A percentile compares a stretch with the other conserved stretches of the same genome.
Conservation (phyloP, 2,329 filamentous ascomycete species). For the Epichloe amarillans region DNA sequence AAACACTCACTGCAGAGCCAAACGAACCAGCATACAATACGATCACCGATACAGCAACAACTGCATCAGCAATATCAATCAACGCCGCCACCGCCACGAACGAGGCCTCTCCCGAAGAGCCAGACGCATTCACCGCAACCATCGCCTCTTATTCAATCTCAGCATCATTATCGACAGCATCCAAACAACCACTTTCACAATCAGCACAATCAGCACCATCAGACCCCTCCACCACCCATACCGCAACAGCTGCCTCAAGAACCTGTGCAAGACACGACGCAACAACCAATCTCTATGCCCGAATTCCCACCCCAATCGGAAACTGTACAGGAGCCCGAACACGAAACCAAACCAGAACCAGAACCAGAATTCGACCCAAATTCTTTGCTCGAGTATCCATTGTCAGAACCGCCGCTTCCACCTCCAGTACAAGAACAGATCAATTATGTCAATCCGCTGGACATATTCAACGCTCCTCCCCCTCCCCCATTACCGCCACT, state of each 20-base stretch:
- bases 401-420: background rate
- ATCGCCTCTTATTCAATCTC: conserved; percentile 7
- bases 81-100: conserved; percentile 3
- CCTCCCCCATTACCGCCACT: conserved; percentile 14
- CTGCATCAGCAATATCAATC: conserved; percentile 15
- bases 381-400: background rate
- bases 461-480: conserved; percentile 22
- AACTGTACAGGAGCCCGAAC: background rate
- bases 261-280: conserved; percentile 2
- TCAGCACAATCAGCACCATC: background rate
- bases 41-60: conserved; percentile 12
- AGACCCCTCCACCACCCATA: conserved; percentile 5
- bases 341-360: background rate
- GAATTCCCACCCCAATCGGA: background rate
- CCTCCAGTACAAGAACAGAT: conserved; percentile 8
- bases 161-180: background rate
- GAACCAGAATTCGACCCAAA: background rate
- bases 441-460: conserved; percentile 25
- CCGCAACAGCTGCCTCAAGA: conserved; percentile 2
- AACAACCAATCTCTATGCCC: background rate
- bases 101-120: conserved; percentile 6
- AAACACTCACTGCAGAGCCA: conserved; percentile 7
- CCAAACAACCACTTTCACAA: background rate
- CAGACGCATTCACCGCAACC: conserved; percentile 15
- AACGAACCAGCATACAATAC: conserved; percentile 5